Conservation (phyloP, 345 rosid species). For the Ceriops zippeliana region DNA sequence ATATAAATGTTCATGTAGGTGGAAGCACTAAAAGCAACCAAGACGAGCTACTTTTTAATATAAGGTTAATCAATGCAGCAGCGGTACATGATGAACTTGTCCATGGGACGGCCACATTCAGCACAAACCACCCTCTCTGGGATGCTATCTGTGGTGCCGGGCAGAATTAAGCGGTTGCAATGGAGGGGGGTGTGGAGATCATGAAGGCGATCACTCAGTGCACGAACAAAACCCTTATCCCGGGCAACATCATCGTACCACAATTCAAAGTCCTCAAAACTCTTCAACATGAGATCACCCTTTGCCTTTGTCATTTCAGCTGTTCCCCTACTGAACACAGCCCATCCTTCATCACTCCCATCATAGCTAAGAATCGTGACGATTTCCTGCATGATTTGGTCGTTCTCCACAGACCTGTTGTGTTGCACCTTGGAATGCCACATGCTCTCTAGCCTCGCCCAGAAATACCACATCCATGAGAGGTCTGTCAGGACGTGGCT, state of each 20-base stretch:
- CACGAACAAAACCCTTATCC: constrained; percentile 37
- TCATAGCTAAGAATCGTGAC: constrained; percentile 52
- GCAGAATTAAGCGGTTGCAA: constrained; percentile 54
- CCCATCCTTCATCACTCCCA: constrained; percentile 63
- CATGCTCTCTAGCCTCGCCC: constrained; percentile 67
- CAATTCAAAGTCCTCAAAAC: constrained; percentile 16
- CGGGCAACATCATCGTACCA: constrained; percentile 18
- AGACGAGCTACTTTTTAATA: too few relatives aligned
- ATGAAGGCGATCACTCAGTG: constrained; percentile 31
- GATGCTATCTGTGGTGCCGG: constrained; percentile 34
- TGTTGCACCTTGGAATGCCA: constrained; percentile 53
- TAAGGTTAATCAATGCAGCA: constrained; percentile 49
- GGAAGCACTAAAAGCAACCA: too few relatives aligned
- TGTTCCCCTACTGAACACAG: constrained; percentile 36
- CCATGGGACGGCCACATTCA: constrained; percentile 52
- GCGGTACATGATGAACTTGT: constrained; percentile 56
- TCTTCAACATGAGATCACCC: constrained; percentile 20
- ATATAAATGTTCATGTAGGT: too few relatives aligned
- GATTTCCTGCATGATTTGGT: constrained; percentile 50
- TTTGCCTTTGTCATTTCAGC: constrained; percentile 41
- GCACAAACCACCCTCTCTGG: constrained; percentile 54
- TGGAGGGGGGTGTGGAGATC: constrained; percentile 35
- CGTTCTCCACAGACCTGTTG: constrained; percentile 34
- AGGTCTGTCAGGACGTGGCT: constrained; percentile 42
- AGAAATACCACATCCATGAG: constrained; percentile 52